Evolutionary conservation across 2,329 filamentous ascomycete species (phyloP), one percentile per base, ranked within the genome.

Genomic region (Alternaria ethzedia): DNA sequence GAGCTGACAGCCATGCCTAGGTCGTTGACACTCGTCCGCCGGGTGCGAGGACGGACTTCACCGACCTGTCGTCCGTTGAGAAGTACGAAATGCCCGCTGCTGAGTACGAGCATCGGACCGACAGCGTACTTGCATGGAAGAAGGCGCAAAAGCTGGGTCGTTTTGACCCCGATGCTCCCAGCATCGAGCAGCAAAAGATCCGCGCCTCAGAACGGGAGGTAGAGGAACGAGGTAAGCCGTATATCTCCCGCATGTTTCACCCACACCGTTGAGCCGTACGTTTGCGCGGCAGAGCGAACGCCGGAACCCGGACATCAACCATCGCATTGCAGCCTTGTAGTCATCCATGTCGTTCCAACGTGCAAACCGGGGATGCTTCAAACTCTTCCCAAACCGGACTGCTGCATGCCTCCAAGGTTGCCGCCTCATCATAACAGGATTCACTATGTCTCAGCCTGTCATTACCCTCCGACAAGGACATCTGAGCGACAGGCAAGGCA

Each of bases 81-180:
- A 97, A 97, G 83, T 98, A 96, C 80, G 88, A 91, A 66, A 91
- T 99, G 86, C 92, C 94, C n/a, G 85, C 87, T 56, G 86, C 90
- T 54, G 91, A 94, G 76, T 99, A 99, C 82, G 93, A 94, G 78
- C 88, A 89, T 75, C 93, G 94, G 76, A 85, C 89, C 46, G 93
- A 97, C 81, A 95, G 91, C 4, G 96, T 99, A 13, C 87, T 97
- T 23, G 92, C 94, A 6, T 98, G 94, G 94, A 99, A 99, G 83
- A 95, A 92, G 82, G 84, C 89, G n/a, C 90, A 97, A 80, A 94
- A 96, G 79, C 88, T 98, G n/a, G 96, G 96, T 54, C 92, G 96
- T 36, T 99, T 99, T 81, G 93, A 98, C 77, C 96, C 96, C 12
- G 86, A 90, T 71, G 93, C 94, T 8, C 89, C 91, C 17, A 88